phyloP scores from a whole-genome alignment of 257 asterid species.

The Nicotiana knightiana region DNA sequence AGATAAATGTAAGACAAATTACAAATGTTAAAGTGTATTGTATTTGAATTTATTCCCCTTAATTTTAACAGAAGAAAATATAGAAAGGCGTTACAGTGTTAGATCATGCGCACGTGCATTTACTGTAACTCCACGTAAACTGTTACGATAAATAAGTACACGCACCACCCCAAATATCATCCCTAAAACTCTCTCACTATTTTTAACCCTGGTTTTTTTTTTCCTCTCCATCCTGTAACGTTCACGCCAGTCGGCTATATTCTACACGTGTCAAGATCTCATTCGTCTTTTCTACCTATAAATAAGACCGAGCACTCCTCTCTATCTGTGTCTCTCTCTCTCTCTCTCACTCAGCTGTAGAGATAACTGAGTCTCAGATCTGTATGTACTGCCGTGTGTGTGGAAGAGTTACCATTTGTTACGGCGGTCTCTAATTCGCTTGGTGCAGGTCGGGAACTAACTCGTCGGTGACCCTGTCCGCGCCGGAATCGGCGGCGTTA shows the following conservation, averaged over 20 bases:
- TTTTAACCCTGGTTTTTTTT: neutral
- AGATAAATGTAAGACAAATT: too few relatives aligned
- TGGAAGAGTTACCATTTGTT: constrained; percentile 12
- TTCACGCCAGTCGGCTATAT: neutral
- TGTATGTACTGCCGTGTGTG: neutral
- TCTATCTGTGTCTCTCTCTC: neutral
- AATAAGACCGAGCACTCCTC: neutral
- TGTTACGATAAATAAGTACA: neutral
- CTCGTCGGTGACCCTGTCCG: neutral
- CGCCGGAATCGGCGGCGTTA: neutral
- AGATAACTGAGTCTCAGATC: neutral
- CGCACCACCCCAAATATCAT: neutral
- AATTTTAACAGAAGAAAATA: neutral
- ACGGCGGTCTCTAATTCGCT: constrained; percentile 65
- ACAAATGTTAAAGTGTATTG: too few relatives aligned
- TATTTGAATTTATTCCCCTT: too few relatives aligned
- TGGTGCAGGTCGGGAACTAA: constrained; percentile 78
- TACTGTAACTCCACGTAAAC: neutral
- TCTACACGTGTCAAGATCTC: constrained; percentile 37
- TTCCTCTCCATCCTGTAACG: too few relatives aligned
- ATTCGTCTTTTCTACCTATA: constrained; percentile 25
- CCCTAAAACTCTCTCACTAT: neutral
- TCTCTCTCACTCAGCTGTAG: constrained; percentile 10
- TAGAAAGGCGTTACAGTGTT: neutral
- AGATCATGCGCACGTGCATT: neutral